These are phyloP conservation scores for Mycena haematopus DNA, from an alignment of 768 basidiomycete genomes.

Conservation along the genomic window DNA sequence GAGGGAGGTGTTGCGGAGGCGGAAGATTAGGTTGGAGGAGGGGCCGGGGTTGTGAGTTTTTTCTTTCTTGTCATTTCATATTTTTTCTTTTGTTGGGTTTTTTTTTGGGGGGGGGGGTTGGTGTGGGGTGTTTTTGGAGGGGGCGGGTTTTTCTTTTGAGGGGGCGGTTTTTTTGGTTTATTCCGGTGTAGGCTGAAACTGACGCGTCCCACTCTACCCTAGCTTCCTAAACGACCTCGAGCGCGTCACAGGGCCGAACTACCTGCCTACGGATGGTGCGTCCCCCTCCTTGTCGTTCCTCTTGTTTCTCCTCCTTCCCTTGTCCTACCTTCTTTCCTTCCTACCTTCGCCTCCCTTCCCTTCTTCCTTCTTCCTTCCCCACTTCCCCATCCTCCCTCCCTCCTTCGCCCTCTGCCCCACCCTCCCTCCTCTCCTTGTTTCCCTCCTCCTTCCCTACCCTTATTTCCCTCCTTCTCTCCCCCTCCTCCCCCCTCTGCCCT, in stretches of 20 bases:
- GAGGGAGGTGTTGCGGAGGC: slow-evolving; percentile 56
- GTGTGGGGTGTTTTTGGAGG: no score
- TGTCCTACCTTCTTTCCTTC: not conserved
- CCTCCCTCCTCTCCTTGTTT: no score
- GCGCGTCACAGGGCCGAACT: slow-evolving; percentile 66
- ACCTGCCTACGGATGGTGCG: slow-evolving; percentile 73
- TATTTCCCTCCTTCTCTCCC: no score
- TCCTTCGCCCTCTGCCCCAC: no score
- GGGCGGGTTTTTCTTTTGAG: not conserved
- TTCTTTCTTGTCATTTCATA: not conserved
- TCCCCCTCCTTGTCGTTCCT: not conserved
- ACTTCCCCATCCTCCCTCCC: no score
- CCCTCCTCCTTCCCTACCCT: no score
- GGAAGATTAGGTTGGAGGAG: slow-evolving; percentile 73
- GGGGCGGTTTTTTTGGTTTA: not conserved
- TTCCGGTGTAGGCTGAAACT: no score
- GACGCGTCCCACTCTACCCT: not conserved
- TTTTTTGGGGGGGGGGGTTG: no score
- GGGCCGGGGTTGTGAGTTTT: slow-evolving; percentile 71
- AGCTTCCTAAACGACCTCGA: slow-evolving; percentile 77
- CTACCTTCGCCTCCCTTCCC: no score
- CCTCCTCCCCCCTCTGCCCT: no score
- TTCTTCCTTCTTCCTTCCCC: not conserved
- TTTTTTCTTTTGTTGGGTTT: no score
- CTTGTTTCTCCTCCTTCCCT: not conserved